Base-by-base conservation (phyloP, 2,329 filamentous ascomycete species). In the Stachybotrys chlorohalonatus region DNA sequence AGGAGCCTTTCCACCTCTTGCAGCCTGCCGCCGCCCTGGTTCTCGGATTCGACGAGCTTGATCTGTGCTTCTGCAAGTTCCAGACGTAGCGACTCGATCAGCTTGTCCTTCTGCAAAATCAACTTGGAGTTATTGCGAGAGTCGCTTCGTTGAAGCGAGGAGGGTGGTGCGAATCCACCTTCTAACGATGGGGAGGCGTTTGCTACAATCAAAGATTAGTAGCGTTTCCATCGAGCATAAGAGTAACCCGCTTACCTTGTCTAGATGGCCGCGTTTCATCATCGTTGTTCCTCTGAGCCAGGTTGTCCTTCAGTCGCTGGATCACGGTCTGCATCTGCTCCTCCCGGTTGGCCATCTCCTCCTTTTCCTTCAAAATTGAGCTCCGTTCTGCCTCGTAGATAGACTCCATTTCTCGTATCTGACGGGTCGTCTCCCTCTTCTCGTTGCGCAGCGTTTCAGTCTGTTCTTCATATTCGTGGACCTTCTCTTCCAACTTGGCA, bases 21-120 rank as follows among this genome's bases (percentile, higher is more conserved):
- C 66, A 96, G 76, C 31, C 89, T 85, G 49, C 90, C 91, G 53
- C 92, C 93, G 53, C 91, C 93, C 70, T 89, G 85, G 69, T 96
- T 96, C 72, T 97, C 92, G 54, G 94, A 85, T 70, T 97, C 93
- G 31, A 96, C 87, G 31, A 96, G 79, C 71, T 96, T 96, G 73
- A 96, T 95, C 70, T 97, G 92, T 24, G 90, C 87, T 70, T 97
- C 94, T 48, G 94, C 93, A 51, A 99, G 81, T 69, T 99, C 94
- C 31, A 97, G 81, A 55, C 93, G 84, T 58, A 99, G 78, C 11
- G 88, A 90, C 69, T 97, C 93, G 63, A 99, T 97, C 56, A 96
- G 78, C 73, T 95, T 94, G 73, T 99, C 94, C 70, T 97, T 99
- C 70, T 97, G 92, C 62, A 95, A 80, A 52, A 97, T 81, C 53